These are phyloP conservation scores for Arthroderma uncinatum DNA, from an alignment of 2,329 filamentous ascomycete species.

Conservation along the genomic window DNA sequence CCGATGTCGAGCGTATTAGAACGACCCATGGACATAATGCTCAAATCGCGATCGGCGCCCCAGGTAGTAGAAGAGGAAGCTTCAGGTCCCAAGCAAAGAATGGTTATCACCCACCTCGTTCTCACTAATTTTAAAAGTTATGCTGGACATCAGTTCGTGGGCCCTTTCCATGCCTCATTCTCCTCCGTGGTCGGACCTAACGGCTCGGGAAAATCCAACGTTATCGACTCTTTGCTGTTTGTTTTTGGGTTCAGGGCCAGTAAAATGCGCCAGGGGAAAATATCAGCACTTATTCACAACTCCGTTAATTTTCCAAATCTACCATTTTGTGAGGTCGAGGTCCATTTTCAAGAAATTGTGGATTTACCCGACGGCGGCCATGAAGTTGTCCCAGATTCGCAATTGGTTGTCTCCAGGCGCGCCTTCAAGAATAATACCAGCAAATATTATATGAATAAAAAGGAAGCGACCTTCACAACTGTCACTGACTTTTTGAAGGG, in stretches of 20 bases:
- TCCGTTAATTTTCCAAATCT: conserved; percentile 77
- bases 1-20: conserved; percentile 69
- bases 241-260: conserved; percentile 98
- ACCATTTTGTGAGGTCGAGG: conserved; percentile 87
- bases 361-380: conserved; percentile 67
- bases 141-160: conserved; percentile 85
- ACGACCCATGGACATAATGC: conserved; percentile 84
- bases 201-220: conserved; percentile 95
- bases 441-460: conserved; percentile 93
- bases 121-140: conserved; percentile 99
- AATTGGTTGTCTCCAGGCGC: conserved; percentile 75
- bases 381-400: conserved; percentile 70
- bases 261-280: conserved; percentile 98
- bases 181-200: conserved; percentile 97
- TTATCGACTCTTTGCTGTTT: conserved; percentile 94
- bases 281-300: conserved; percentile 95
- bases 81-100: conserved; percentile 66
- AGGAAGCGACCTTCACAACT: conserved; percentile 79
- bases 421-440: conserved; percentile 98
- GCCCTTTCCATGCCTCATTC: conserved; percentile 93
- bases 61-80: conserved; percentile 59
- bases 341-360: conserved; percentile 91
- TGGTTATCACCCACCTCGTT: conserved; percentile 84
- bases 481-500: conserved; percentile 81
- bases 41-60: conserved; percentile 67